phyloP scores from a whole-genome alignment of 345 rosid species.

The Aethionema arabicum region DNA sequence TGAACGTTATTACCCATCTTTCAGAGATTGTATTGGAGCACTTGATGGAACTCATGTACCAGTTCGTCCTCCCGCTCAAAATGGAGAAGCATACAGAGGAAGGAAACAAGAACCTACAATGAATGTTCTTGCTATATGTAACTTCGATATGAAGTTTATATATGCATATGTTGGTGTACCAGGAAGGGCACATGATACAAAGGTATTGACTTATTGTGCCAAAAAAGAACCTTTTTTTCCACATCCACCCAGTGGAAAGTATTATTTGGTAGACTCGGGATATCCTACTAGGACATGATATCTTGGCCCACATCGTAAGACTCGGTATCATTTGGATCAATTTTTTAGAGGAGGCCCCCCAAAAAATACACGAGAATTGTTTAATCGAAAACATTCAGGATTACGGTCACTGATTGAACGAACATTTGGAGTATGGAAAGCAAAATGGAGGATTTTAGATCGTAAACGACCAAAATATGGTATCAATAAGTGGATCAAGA shows the following conservation, averaged over 20 bases:
- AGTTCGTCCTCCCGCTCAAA: background rate
- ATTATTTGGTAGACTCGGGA: slow-evolving; percentile 5
- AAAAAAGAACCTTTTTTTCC: background rate
- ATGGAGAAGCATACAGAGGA: background rate
- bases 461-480: slow-evolving; percentile 4
- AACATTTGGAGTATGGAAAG: slow-evolving; percentile 6
- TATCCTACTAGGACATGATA: background rate
- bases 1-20: background rate
- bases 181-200: slow-evolving; percentile 2
- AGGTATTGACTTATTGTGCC: slow-evolving; percentile 13
- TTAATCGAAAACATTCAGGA: slow-evolving; percentile 4
- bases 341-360: background rate
- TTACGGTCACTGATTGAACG: background rate
- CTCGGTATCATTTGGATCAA: background rate
- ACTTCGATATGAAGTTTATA: background rate
- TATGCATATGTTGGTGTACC: slow-evolving; percentile 9
- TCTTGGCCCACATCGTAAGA: background rate
- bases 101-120: slow-evolving; percentile 2
- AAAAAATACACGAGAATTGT: background rate
- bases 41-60: background rate
- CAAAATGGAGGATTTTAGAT: slow-evolving; percentile 13
- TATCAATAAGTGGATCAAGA: background rate
- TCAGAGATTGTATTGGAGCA: slow-evolving; percentile 1
- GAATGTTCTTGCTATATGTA: slow-evolving; percentile 8
- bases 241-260: background rate